These are phyloP conservation scores for Epichloe uncinata DNA, from an alignment of 2,329 filamentous ascomycete genomes.

Conservation along the genomic window DNA sequence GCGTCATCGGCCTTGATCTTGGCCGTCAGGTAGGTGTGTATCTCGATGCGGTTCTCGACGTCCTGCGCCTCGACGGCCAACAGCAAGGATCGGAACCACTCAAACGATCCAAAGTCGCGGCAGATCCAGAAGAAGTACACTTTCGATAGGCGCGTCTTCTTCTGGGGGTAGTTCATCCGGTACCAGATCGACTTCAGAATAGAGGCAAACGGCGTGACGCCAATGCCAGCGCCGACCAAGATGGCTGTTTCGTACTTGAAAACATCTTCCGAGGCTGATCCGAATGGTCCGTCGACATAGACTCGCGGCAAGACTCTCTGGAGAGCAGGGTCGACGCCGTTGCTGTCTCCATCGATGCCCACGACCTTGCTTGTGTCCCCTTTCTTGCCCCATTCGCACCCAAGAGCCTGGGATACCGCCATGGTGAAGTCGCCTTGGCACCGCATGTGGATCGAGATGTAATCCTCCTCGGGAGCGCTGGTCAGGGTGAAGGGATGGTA, in stretches of 20 bases:
- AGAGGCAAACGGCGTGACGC: slow-evolving; percentile 75
- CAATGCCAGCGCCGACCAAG: slow-evolving; percentile 71
- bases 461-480: slow-evolving; percentile 78
- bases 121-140: slow-evolving; percentile 93
- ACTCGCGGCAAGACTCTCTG: slow-evolving; percentile 63
- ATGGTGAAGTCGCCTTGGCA: slow-evolving; percentile 74
- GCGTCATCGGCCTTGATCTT: slow-evolving; percentile 78
- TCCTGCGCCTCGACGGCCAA: slow-evolving; percentile 80
- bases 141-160: slow-evolving; percentile 66
- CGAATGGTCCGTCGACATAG: slow-evolving; percentile 76
- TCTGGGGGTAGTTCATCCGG: slow-evolving; percentile 75
- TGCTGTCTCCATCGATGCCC: slow-evolving; percentile 46
- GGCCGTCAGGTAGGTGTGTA: slow-evolving; percentile 77
- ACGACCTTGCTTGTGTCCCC: slow-evolving; percentile 52
- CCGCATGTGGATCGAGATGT: slow-evolving; percentile 76
- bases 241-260: slow-evolving; percentile 78
- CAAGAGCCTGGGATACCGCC: slow-evolving; percentile 53
- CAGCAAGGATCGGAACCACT: slow-evolving; percentile 78
- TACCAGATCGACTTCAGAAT: slow-evolving; percentile 91
- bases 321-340: slow-evolving; percentile 53
- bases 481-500: slow-evolving; percentile 82
- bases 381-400: slow-evolving; percentile 55
- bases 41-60: slow-evolving; percentile 72
- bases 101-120: slow-evolving; percentile 75
- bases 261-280: slow-evolving; percentile 75